A percentile compares a stretch with the other conserved stretches of the same genome.
Evolutionary conservation across 1,284 basidiomycete species (phyloP).

Genomic region (Polyporus tsugae): DNA sequence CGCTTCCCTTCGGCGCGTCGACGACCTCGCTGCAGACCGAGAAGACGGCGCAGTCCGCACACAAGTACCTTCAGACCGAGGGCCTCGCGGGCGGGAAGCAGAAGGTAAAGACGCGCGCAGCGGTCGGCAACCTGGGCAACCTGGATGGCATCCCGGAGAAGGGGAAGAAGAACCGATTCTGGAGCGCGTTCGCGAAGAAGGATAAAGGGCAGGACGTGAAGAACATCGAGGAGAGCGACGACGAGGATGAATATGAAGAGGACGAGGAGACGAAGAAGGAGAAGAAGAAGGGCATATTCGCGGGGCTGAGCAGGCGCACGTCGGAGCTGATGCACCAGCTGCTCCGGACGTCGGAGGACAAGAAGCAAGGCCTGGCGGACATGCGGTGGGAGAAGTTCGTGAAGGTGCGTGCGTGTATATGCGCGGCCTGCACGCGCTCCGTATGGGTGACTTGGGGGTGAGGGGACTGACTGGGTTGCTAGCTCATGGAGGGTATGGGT

Average conservation of each 20-base stretch:
- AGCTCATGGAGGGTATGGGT: slow-evolving; percentile 83
- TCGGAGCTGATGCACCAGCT: slow-evolving; percentile 68
- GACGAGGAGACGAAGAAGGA: slow-evolving; percentile 33
- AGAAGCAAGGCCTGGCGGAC: slow-evolving; percentile 59
- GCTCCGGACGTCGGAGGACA: slow-evolving; percentile 61
- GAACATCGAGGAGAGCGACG: slow-evolving; percentile 41
- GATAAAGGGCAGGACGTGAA: slow-evolving; percentile 38
- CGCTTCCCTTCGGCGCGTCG: slow-evolving; percentile 44
- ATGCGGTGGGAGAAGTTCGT: slow-evolving; percentile 81
- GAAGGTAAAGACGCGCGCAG: slow-evolving; percentile 73
- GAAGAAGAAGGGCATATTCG: slow-evolving; percentile 58
- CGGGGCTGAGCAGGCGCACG: slow-evolving; percentile 65
- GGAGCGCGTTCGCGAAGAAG: slow-evolving; percentile 55
- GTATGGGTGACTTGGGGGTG: background rate
- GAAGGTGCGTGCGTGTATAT: slow-evolving; percentile 48
- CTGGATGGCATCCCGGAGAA: slow-evolving; percentile 56
- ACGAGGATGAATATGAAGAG: slow-evolving; percentile 44
- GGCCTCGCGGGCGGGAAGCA: slow-evolving; percentile 55
- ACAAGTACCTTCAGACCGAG: slow-evolving; percentile 68
- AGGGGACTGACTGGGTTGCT: background rate
- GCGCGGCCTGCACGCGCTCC: background rate
- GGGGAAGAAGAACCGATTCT: slow-evolving; percentile 52
- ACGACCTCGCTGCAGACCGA: slow-evolving; percentile 55
- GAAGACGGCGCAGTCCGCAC: slow-evolving; percentile 69
- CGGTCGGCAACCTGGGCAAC: slow-evolving; percentile 53